Conservation (phyloP, 192 early-diverging fungal species). For the Linderina pennispora region DNA sequence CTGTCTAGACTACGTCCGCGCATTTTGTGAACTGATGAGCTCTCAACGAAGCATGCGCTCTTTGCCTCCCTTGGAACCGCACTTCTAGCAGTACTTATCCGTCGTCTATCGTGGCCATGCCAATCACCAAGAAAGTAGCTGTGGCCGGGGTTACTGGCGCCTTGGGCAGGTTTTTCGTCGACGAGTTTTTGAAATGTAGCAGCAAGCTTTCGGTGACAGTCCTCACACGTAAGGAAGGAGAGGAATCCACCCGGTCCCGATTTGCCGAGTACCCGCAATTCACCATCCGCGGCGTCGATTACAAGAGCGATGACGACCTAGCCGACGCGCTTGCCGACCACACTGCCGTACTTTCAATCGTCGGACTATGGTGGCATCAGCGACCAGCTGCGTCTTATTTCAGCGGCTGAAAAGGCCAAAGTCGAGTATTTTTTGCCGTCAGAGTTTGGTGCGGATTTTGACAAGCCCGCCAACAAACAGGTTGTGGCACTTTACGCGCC, state of each 20-base stretch:
- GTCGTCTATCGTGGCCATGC: background rate
- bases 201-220: background rate
- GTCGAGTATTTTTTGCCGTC: slow-evolving; percentile 1
- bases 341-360: background rate
- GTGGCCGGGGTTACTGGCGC: background rate
- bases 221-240: slow-evolving; percentile 1
- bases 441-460: slow-evolving; percentile 1
- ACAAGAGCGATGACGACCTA: background rate
- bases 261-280: background rate
- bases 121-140: background rate
- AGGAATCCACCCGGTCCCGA: background rate
- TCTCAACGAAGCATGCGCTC: too few species aligned
- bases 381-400: background rate
- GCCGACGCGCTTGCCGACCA: background rate
- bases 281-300: background rate
- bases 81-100: too few species aligned
- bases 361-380: background rate
- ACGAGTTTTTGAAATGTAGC: background rate
- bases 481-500: background rate
- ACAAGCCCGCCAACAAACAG: background rate
- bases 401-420: background rate
- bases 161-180: background rate
- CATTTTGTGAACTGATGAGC: too few species aligned
- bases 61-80: too few species aligned
- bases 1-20: too few species aligned